Evolutionary conservation across 2,329 filamentous ascomycete species (phyloP).

Genomic region (Neofusicoccum umdonicola): DNA sequence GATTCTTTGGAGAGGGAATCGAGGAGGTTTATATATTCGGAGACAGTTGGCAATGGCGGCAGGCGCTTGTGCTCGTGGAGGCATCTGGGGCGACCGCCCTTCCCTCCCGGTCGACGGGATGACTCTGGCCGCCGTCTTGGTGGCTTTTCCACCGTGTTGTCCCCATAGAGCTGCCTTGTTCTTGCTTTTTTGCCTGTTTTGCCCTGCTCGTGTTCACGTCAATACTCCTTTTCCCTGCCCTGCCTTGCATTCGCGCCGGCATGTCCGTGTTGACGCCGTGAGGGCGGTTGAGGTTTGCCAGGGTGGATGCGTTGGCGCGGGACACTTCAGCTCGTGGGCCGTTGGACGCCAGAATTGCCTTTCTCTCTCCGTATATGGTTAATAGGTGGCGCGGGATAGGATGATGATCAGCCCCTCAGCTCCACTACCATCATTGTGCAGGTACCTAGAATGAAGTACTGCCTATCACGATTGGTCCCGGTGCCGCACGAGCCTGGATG

Average conservation of each 20-base stretch:
- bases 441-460: neutral
- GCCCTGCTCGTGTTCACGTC: neutral
- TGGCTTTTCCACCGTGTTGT: neutral
- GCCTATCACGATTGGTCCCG: too few relatives aligned
- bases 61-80: too few relatives aligned
- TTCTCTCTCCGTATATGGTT: neutral
- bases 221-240: neutral
- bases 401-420: neutral
- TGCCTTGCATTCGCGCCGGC: neutral
- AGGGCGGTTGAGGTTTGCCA: neutral
- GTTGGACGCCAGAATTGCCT: neutral
- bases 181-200: neutral
- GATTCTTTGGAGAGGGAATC: conserved; percentile 4
- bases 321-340: neutral
- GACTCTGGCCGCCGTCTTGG: neutral
- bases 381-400: neutral
- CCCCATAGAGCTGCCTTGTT: too few relatives aligned
- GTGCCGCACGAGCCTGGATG: too few relatives aligned
- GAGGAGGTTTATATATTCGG: conserved; percentile 14
- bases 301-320: neutral
- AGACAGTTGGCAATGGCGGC: neutral
- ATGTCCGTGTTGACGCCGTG: neutral
- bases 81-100: too few relatives aligned
- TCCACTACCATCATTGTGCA: neutral
- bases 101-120: too few relatives aligned